Conservation (phyloP, 2,329 filamentous ascomycete species). For the Bipolaris gigantea region DNA sequence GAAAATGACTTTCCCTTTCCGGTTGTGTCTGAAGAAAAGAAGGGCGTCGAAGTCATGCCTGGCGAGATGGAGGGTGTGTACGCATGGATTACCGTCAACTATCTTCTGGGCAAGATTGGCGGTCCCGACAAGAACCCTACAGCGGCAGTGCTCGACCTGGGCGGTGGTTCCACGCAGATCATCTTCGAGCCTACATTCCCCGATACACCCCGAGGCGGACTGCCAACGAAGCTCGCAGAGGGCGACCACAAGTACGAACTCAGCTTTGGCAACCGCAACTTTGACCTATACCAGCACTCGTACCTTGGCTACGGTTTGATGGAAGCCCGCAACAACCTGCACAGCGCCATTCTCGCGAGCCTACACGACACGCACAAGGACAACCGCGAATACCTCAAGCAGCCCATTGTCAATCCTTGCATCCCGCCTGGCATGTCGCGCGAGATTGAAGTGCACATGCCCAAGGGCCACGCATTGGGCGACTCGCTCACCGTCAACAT, state of each 20-base stretch:
- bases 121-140: constrained; percentile 87
- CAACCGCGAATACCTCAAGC: constrained; percentile 65
- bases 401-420: constrained; percentile 80
- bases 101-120: constrained; percentile 96
- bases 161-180: constrained; percentile 96
- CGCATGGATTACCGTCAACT: constrained; percentile 99
- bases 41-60: constrained; percentile 95
- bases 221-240: constrained; percentile 80
- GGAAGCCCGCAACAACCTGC: constrained; percentile 86
- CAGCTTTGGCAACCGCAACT: constrained; percentile 84
- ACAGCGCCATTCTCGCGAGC: constrained; percentile 73
- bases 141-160: constrained; percentile 93
- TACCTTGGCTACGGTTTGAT: constrained; percentile 97
- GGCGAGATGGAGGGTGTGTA: constrained; percentile 96
- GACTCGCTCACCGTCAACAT: constrained; percentile 74
- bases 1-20: constrained; percentile 94
- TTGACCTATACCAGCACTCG: constrained; percentile 95
- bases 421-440: constrained; percentile 78
- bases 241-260: constrained; percentile 97
- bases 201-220: constrained; percentile 69
- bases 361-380: constrained; percentile 64
- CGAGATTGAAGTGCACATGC: constrained; percentile 72
- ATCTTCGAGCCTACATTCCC: constrained; percentile 97
- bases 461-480: constrained; percentile 66
- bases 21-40: constrained; percentile 80